Conservation (phyloP, 306 rosid genomes). For the Cicer yamashitae region DNA sequence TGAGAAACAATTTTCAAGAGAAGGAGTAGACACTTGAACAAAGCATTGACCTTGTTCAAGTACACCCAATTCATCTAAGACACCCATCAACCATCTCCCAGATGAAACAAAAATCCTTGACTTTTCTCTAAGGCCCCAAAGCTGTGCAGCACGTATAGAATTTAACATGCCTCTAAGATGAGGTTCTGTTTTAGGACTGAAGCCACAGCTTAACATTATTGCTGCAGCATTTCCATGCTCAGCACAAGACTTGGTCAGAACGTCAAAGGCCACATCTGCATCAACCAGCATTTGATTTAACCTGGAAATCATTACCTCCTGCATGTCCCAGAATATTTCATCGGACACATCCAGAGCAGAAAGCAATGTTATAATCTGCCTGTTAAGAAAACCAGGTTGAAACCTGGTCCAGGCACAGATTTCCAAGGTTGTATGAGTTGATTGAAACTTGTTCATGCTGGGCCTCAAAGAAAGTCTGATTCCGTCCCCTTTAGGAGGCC, state of each 20-base stretch:
- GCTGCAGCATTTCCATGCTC: conserved; percentile 87
- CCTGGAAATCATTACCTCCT: conserved; percentile 72
- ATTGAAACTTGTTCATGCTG: conserved; percentile 76
- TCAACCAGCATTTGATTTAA: conserved; percentile 66
- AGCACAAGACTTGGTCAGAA: conserved; percentile 81
- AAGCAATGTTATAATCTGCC: conserved; percentile 82
- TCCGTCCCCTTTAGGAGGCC: conserved; percentile 73
- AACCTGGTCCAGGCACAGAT: conserved; percentile 90
- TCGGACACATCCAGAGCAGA: conserved; percentile 68
- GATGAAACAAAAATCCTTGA: conserved; percentile 80
- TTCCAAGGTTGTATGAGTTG: conserved; percentile 67
- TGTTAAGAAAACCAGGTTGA: conserved; percentile 87
- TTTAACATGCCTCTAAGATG: conserved; percentile 82
- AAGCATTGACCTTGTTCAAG: conserved; percentile 88
- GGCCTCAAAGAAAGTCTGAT: conserved; percentile 67
- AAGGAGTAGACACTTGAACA: conserved; percentile 78
- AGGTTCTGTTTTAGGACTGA: conserved; percentile 82
- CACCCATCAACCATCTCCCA: conserved; percentile 92
- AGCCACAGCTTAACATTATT: conserved; percentile 93
- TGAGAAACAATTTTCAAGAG: conserved; percentile 74
- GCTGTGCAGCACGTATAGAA: conserved; percentile 79
- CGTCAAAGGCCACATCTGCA: conserved; percentile 71
- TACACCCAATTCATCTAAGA: conserved; percentile 72
- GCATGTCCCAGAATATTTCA: conserved; percentile 78
- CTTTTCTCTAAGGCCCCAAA: conserved; percentile 89